phyloP scores from a whole-genome alignment of 352 stramenopile genomes.

The Phytophthora pini region DNA sequence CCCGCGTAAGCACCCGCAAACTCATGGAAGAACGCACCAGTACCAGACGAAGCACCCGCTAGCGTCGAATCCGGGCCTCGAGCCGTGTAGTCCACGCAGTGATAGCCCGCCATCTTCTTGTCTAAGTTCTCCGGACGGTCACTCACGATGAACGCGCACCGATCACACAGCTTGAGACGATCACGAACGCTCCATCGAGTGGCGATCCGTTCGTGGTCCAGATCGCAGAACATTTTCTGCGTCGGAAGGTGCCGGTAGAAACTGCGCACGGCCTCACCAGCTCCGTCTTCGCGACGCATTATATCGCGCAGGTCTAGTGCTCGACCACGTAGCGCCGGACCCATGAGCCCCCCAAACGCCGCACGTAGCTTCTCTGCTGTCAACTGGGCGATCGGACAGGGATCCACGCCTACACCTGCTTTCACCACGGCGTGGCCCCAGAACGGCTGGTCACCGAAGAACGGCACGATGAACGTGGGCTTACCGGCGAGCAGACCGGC shows the following conservation, averaged over 20 bases:
- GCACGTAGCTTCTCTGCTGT: conserved; percentile 68
- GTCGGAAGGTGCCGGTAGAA: conserved; percentile 86
- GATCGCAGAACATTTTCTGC: conserved; percentile 86
- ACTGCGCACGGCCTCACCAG: conserved; percentile 66
- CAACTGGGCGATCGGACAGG: conserved; percentile 77
- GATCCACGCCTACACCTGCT: conserved; percentile 75
- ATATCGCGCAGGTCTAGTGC: conserved; percentile 51
- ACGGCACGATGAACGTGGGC: conserved; percentile 93
- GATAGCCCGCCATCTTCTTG: conserved; percentile 47
- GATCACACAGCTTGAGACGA: conserved; percentile 49
- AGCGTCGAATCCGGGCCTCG: conserved; percentile 43
- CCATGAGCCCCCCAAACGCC: conserved; percentile 65
- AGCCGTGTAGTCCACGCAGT: conserved; percentile 54
- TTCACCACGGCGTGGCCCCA: conserved; percentile 86
- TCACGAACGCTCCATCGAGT: conserved; percentile 61
- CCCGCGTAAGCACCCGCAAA: conserved; percentile 41
- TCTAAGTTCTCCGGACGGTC: conserved; percentile 43
- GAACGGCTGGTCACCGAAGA: conserved; percentile 95
- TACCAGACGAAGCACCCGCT: conserved; percentile 12
- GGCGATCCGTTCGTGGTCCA: conserved; percentile 43
- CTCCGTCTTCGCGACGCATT: conserved; percentile 85
- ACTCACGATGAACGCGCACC: conserved; percentile 51
- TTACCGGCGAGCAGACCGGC: conserved; percentile 87
- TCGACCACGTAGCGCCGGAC: conserved; percentile 43
- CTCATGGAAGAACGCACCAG: conserved; percentile 29